Evolutionary conservation across 2,329 filamentous ascomycete genomes (phyloP).

Genomic region (Penicillium brasilianum): DNA sequence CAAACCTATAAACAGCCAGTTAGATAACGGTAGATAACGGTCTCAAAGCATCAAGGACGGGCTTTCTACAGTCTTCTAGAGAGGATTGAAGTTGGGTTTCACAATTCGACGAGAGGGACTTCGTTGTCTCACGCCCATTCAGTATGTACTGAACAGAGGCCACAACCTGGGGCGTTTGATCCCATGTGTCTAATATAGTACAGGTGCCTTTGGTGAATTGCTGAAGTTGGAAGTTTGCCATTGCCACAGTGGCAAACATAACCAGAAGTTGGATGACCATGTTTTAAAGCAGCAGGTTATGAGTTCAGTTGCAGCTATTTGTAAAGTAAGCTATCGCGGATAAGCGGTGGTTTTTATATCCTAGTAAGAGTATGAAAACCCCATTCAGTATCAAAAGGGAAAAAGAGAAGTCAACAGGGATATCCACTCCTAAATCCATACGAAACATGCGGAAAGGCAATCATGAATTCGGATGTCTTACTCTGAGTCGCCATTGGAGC

Average conservation of each 20-base stretch:
- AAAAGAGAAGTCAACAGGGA: constrained; percentile 1
- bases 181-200: constrained; percentile 4
- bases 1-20: constrained; percentile 3
- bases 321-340: constrained; percentile 2
- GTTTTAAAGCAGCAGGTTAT: background rate
- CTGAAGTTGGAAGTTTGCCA: constrained; percentile 1
- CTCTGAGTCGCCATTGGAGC: constrained; percentile 1
- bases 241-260: constrained; percentile 3
- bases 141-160: constrained; percentile 4
- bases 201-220: background rate
- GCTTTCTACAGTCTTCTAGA: constrained; percentile 2
- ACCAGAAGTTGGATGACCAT: constrained; percentile 1
- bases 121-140: constrained; percentile 2
- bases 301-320: background rate
- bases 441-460: constrained; percentile 1
- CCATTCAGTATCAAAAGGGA: background rate
- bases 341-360: constrained; percentile 4
- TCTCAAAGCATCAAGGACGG: constrained; percentile 4
- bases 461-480: no score
- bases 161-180: background rate
- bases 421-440: background rate
- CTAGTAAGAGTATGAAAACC: background rate
- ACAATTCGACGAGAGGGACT: background rate
- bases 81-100: constrained; percentile 3
- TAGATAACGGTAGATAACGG: background rate